phyloP scores from a whole-genome alignment of 164 flowering plant genomes.

The Annona squamosa region DNA sequence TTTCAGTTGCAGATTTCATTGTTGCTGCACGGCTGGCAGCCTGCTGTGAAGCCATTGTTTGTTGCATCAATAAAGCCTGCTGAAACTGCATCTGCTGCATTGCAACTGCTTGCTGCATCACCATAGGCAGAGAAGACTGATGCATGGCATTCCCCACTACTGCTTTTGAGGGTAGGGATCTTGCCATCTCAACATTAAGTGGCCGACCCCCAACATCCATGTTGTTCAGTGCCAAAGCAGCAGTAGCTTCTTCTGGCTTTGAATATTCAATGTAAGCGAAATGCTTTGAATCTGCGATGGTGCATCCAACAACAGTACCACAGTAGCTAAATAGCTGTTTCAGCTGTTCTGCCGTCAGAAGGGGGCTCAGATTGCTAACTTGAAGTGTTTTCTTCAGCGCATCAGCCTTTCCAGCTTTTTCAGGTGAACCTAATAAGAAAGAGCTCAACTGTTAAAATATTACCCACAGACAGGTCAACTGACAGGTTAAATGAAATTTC shows the following conservation, averaged over 20 bases:
- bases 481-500: neutral
- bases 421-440: slow-evolving; percentile 46
- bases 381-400: slow-evolving; percentile 72
- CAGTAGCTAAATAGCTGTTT: slow-evolving; percentile 82
- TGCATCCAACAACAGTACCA: slow-evolving; percentile 90
- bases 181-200: slow-evolving; percentile 98
- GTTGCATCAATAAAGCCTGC: slow-evolving; percentile 95
- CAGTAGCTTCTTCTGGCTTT: slow-evolving; percentile 93
- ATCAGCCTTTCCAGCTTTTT: slow-evolving; percentile 52
- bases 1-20: slow-evolving; percentile 90
- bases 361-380: slow-evolving; percentile 95
- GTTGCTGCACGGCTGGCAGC: slow-evolving; percentile 94
- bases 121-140: slow-evolving; percentile 73
- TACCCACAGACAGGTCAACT: neutral
- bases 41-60: slow-evolving; percentile 81
- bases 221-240: slow-evolving; percentile 84
- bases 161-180: slow-evolving; percentile 76
- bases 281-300: slow-evolving; percentile 88
- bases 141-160: slow-evolving; percentile 30
- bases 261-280: slow-evolving; percentile 90
- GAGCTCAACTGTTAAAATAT: neutral
- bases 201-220: slow-evolving; percentile 96
- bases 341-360: slow-evolving; percentile 82
- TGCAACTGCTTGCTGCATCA: slow-evolving; percentile 99
- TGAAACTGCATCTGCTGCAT: slow-evolving; percentile 99